These are phyloP conservation scores for Brettanomyces anomalus DNA, from an alignment of 805 yeast species.

Conservation along the genomic window DNA sequence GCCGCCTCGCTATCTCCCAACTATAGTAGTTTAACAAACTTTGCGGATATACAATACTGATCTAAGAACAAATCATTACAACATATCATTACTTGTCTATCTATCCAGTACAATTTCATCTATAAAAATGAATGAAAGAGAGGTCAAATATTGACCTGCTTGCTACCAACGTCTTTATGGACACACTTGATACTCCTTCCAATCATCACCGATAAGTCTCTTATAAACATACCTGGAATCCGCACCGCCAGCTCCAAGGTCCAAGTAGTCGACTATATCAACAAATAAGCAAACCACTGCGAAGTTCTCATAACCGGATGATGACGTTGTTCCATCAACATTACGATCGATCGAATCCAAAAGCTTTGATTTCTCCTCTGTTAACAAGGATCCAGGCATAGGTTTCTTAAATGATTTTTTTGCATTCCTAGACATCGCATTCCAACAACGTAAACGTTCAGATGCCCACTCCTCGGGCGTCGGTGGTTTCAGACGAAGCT, in stretches of 20 bases:
- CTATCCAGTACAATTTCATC: too few relatives aligned
- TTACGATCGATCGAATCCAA: slow-evolving; percentile 72
- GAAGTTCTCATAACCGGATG: slow-evolving; percentile 55
- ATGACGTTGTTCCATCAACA: slow-evolving; percentile 59
- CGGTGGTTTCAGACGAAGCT: slow-evolving; percentile 29
- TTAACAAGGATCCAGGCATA: slow-evolving; percentile 53
- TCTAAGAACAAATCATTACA: too few relatives aligned
- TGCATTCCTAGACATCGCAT: slow-evolving; percentile 42
- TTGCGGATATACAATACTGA: too few relatives aligned
- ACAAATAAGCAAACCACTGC: slow-evolving; percentile 61
- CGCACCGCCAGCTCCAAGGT: slow-evolving; percentile 39
- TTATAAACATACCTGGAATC: slow-evolving; percentile 46
- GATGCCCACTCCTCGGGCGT: slow-evolving; percentile 54
- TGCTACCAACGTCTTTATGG: slow-evolving; percentile 33
- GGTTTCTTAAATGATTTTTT: slow-evolving; percentile 68
- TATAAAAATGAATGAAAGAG: too few relatives aligned
- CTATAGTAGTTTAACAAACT: too few relatives aligned
- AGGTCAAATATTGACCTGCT: too few relatives aligned
- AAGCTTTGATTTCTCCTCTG: slow-evolving; percentile 42
- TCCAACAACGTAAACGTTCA: slow-evolving; percentile 62
- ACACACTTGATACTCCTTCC: slow-evolving; percentile 75
- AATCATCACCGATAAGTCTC: slow-evolving; percentile 44
- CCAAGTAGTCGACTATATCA: slow-evolving; percentile 62
- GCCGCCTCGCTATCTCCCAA: too few relatives aligned
- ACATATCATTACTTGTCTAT: too few relatives aligned